A percentile compares a stretch with the other conserved stretches of the same genome.
Conservation (phyloP, 202 grass and related monocot species). For the Hordeum pubiflorum region DNA sequence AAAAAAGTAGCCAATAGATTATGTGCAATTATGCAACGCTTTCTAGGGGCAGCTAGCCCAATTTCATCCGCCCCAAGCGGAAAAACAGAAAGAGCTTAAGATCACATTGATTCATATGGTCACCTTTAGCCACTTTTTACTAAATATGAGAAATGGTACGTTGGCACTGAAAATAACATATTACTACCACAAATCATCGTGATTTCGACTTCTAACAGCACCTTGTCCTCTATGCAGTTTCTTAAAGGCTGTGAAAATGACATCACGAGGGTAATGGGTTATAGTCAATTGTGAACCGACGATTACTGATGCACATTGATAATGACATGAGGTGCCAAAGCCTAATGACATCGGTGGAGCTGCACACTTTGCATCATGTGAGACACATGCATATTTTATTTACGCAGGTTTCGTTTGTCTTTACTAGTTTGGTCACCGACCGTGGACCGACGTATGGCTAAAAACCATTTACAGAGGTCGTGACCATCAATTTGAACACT, state of each 20-base stretch:
- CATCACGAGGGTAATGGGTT: neutral
- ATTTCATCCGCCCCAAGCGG: neutral
- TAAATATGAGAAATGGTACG: neutral
- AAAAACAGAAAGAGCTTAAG: neutral
- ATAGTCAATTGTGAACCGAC: neutral
- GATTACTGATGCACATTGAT: neutral
- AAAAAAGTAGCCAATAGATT: neutral
- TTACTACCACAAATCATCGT: neutral
- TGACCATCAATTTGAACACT: no score
- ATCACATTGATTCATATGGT: neutral
- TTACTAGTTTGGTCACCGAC: neutral
- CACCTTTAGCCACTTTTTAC: neutral
- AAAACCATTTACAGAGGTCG: neutral
- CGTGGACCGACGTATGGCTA: neutral
- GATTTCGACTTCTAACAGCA: slow-evolving; percentile 1
- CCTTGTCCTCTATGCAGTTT: neutral
- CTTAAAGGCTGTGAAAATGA: neutral
- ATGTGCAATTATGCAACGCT: neutral
- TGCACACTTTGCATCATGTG: neutral
- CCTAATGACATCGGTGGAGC: neutral
- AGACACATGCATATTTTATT: neutral
- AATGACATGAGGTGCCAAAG: neutral
- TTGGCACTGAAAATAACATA: neutral
- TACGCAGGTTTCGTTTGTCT: neutral
- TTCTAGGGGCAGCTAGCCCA: neutral